Conservation (phyloP, 2,329 filamentous ascomycete genomes). For the Magnaporthiopsis poae region DNA sequence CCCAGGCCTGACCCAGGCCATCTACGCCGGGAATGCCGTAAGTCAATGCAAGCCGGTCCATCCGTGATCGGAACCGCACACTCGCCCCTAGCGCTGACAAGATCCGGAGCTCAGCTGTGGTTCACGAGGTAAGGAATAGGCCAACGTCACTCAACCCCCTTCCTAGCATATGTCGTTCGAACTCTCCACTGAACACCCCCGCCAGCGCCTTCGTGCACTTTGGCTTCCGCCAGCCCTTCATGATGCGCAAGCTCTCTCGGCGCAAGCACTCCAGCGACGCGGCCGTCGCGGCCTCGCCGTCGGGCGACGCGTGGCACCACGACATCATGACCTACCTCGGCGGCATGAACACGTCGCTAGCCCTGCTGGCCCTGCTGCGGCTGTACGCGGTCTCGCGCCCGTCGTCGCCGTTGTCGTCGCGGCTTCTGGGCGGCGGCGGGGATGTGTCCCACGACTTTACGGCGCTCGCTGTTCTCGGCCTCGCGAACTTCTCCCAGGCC, state of each 20-base stretch:
- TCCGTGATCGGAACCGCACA: too few species aligned
- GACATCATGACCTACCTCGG: conserved; percentile 19
- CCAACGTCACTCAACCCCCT: background rate
- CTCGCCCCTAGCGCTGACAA: background rate
- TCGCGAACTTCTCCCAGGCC: conserved; percentile 19
- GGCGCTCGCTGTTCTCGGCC: conserved; percentile 16
- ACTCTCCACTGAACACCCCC: background rate
- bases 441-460: conserved; percentile 15
- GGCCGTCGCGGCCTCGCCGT: conserved; percentile 8
- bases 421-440: conserved; percentile 1
- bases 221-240: conserved; percentile 12
- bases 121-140: background rate
- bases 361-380: conserved; percentile 14
- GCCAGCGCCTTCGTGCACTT: conserved; percentile 16
- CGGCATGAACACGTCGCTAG: conserved; percentile 16
- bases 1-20: conserved; percentile 10
- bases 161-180: background rate
- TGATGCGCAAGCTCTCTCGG: conserved; percentile 15
- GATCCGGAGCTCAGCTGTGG: background rate
- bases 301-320: conserved; percentile 18
- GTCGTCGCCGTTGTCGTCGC: background rate
- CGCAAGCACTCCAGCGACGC: conserved; percentile 11
- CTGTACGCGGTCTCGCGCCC: conserved; percentile 12
- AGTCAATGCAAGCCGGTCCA: background rate
- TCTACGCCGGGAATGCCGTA: conserved; percentile 17